Percentiles rank a stretch among this genome's conserved stretches.
phyloP scores from a whole-genome alignment of 352 stramenopile genomes.

The Pythium phragmiticola region DNA sequence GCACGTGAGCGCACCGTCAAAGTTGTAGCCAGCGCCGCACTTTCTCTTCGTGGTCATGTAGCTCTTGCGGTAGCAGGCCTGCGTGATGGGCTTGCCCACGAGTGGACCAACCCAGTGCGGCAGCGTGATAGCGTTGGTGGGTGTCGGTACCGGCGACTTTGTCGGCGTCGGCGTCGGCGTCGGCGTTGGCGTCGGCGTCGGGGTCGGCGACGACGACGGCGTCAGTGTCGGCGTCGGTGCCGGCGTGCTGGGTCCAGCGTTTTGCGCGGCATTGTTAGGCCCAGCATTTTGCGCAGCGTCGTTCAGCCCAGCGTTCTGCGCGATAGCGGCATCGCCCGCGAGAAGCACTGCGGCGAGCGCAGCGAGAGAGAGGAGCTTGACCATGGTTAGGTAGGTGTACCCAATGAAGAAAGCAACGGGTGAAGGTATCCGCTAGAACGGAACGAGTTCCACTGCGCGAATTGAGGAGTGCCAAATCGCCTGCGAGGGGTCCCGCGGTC shows the following conservation, averaged over 20 bases:
- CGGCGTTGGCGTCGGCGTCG: neutral
- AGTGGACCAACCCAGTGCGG: conserved; percentile 37
- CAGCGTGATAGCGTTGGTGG: conserved; percentile 10
- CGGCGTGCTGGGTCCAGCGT: neutral
- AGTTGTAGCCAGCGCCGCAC: conserved; percentile 45
- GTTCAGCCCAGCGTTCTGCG: conserved; percentile 12
- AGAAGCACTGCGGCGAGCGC: conserved; percentile 2
- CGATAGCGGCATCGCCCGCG: conserved; percentile 4
- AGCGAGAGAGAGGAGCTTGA: conserved; percentile 14
- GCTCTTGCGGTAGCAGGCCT: conserved; percentile 54
- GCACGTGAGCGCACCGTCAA: conserved; percentile 48
- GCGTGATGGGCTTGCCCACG: conserved; percentile 28
- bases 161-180: neutral
- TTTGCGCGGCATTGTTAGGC: conserved; percentile 5
- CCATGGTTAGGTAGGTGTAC: conserved; percentile 7
- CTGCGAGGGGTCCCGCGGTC: no score
- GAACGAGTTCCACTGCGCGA: conserved; percentile 1
- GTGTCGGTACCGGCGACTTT: no score
- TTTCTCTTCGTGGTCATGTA: conserved; percentile 25
- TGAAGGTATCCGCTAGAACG: neutral
- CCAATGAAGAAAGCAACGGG: neutral
- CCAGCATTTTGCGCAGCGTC: neutral
- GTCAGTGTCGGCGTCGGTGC: neutral
- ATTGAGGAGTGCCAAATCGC: conserved; percentile 8
- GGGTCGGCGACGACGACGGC: neutral